Conservation (phyloP, 768 basidiomycete genomes). For the Serendipita sp. region DNA sequence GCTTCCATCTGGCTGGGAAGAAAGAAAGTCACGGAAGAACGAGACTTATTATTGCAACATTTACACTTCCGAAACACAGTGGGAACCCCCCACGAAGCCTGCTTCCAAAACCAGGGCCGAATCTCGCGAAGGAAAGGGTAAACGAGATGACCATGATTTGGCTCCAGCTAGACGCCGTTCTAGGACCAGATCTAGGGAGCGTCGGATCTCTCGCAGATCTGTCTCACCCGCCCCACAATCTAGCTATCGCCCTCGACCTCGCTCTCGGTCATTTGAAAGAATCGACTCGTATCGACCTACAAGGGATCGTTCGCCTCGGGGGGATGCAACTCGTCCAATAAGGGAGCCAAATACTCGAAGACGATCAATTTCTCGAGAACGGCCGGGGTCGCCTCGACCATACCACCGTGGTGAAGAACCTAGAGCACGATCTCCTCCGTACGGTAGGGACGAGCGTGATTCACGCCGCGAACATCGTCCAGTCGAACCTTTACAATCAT, state of each 20-base stretch:
- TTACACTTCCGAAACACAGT: background rate
- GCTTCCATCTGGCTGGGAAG: background rate
- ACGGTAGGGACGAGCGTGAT: background rate
- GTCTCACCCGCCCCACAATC: background rate
- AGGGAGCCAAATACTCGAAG: background rate
- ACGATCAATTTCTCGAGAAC: background rate
- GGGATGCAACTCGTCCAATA: background rate
- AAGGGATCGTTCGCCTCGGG: background rate
- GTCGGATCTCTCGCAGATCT: background rate
- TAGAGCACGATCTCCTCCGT: background rate
- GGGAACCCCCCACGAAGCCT: background rate
- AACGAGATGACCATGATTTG: background rate
- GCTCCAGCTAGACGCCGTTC: background rate
- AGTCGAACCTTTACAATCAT: background rate
- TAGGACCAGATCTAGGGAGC: slow-evolving; percentile 1
- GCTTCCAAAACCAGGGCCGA: background rate
- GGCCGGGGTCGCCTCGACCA: background rate
- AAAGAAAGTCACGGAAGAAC: background rate
- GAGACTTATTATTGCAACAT: background rate
- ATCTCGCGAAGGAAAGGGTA: background rate
- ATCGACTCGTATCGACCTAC: background rate
- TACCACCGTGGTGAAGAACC: background rate
- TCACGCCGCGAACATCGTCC: background rate
- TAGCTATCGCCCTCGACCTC: background rate
- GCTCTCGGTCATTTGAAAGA: background rate